Base-by-base conservation (phyloP, 768 basidiomycete genomes). In the Tricholoma matsutake region DNA sequence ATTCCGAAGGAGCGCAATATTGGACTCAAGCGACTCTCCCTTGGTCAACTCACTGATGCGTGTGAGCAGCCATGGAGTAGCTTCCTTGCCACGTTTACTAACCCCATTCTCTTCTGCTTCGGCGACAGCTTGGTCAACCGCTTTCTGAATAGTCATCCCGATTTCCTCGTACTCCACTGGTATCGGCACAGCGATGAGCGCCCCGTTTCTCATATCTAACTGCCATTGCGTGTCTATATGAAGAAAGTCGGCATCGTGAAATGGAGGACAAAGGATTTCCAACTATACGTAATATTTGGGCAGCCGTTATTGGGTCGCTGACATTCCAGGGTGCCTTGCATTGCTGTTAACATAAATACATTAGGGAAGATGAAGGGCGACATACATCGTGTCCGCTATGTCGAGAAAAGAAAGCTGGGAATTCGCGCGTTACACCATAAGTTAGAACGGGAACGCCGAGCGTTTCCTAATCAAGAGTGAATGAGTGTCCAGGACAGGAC, bases 401-500 rank as follows among this genome's bases (percentile, higher is more conserved):
- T 16, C 90, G 88, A 11, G 86, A 84, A 72, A 94, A 99, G 77
- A 99, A 99, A 0, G 96, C 97, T 2, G 97, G 97, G 66, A 98
- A 98, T 65, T 95, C 91, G 16, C 82, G 78, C 0, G 87, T 86
- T 49, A 82, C 68, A 1, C 86, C 86, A 66, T 91, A 96, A 0
- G 92, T 84, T 4, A 96, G 72, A 1, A 97, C 95, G 2, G 94
- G 93, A 11, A 98, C 94, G 2, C 96, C 96, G 37, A 96, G 84
- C 0, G 96, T 96, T 85, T 98, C 96, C 94, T 96, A 64, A 28
- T 60, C 31, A 59, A 57, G 14, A 7, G 13, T 13, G 58, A 22
- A 32, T 43, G 20, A 51, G 35, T 55, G 28, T 31, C 51, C 37
- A 13, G 34, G 29, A 18, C 37, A 13, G 34, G 29, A 18, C 49